Evolutionary conservation across 1,139 yeast species (phyloP), one percentile per base, ranked within the genome.

Genomic region (Lodderomyces orthopsilosis): DNA sequence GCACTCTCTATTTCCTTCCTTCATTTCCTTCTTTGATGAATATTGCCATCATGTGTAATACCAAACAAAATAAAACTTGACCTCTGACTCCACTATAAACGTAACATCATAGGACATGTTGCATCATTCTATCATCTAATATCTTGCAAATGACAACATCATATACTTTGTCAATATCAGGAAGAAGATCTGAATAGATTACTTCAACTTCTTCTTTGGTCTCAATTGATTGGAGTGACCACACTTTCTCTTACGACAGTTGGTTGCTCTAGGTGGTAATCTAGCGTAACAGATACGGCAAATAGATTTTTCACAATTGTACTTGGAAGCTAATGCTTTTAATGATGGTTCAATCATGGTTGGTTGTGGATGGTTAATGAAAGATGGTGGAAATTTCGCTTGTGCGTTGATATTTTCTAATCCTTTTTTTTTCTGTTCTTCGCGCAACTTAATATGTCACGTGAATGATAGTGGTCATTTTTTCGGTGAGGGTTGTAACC

Each of bases 161-260:
- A 30, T 8, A 30, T 30, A 7, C 8, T 30, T 19, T 30, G 19
- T 30, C 32, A 27, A 27, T 13, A 27, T 27, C 34, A 15, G 18
- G 34, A 30, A 30, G 19, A 30, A 15, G 34, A 30, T 30, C 34
- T 19, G 12, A 30, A 30, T 30, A 30, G 34, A 37, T 78, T 81
- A 91, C 84, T 91, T 91, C 77, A 90, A 86, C 90, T 93, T 93
- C 95, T 93, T 93, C 96, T 91, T 91, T 80, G 97, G 97, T 84
- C 98, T 90, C 78, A 93, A 88, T 83, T 93, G 98, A 84, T 93
- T 93, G 76, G 96, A 83, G 95, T 93, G 98, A 70, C 98, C 98
- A 79, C 98, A 93, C 85, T 93, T 93, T 89, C 97, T 90, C 98
- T 93, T 93, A 84, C 98, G 90, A 85, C 98, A 93, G 96, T 93